Percentiles rank a stretch among this genome's conserved stretches.
phyloP scores from a whole-genome alignment of 805 yeast species.

The Saturnispora diversa region DNA sequence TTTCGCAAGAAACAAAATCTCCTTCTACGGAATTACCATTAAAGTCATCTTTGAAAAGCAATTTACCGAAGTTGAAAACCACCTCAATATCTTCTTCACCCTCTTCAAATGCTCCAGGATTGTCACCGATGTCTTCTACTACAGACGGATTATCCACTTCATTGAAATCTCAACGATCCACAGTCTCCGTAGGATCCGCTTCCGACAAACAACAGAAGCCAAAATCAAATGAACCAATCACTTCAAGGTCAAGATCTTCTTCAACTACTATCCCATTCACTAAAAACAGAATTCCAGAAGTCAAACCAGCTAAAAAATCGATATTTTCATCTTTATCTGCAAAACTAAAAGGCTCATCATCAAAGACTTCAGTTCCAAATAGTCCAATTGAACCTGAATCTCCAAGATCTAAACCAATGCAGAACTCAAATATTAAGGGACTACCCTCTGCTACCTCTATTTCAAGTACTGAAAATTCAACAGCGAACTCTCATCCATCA shows the following conservation, averaged over 20 bases:
- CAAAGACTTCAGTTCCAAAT: conserved; percentile 6
- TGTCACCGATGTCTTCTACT: conserved; percentile 2
- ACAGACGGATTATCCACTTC: conserved; percentile 10
- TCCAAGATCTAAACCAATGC: conserved; percentile 5
- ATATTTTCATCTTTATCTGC: conserved; percentile 31
- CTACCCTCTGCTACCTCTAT: neutral
- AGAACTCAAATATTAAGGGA: too few relatives aligned
- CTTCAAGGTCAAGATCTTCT: conserved; percentile 13
- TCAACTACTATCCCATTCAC: conserved; percentile 6
- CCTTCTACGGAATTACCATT: conserved; percentile 6
- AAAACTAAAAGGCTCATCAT: conserved; percentile 23
- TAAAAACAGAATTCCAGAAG: conserved; percentile 6
- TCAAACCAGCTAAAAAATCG: conserved; percentile 20
- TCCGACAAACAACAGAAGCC: neutral
- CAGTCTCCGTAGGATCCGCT: conserved; percentile 1
- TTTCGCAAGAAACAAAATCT: neutral
- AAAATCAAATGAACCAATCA: neutral
- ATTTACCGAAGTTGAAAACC: conserved; percentile 3
- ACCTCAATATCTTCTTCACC: conserved; percentile 4
- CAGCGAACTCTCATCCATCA: neutral
- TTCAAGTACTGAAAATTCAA: neutral
- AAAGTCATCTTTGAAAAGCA: conserved; percentile 13
- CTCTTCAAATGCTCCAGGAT: neutral
- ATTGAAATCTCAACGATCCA: conserved; percentile 7
- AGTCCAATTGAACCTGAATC: neutral